Evolutionary conservation across 129 eudicot genomes (phyloP), one percentile per base, ranked within the genome.

Genomic region (Helianthus tuberosus): DNA sequence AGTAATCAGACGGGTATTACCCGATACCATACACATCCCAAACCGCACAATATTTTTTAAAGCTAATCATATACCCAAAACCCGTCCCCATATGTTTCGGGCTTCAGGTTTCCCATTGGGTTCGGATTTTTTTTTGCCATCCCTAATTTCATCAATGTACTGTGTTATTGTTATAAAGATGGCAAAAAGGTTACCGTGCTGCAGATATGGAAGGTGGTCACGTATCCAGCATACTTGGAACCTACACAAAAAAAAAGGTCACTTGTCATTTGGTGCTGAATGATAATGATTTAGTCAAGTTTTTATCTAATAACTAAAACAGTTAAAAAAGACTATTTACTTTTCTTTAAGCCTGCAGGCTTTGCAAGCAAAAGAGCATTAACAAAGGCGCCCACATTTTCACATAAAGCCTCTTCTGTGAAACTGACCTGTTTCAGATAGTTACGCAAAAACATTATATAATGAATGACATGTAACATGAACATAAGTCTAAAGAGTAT

Each of bases 161-260:
- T 11, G 23, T 25, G 17, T 17, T 23, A 46, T 2, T 10, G 71
- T 2, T 10, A 25, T 6, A 47, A 20, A 66, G 58, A 11, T 23
- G 47, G 41, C 32, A 46, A 41, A 39, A 39, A 38, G 55, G 76
- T 82, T 81, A 92, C 98, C 86, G 98, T 77, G 89, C 98, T 92
- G 85, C 96, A 92, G 57, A 92, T 75, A 79, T 92, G 92, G 75
- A 92, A 89, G 41, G 96, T 77, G 74, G 77, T 87, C 32, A 92
- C 96, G 63, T 89, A 92, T 7, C 98, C 98, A 80, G 94, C 98
- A 74, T 85, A 92, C 77, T 92, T 92, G 50, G 98, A 92, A 84
- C 94, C 98, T 92, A 88, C 85, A 58, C 47, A 47, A 68, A 41
- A 3, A n/a, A 2, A 32, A 17, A n/a, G 29, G 54, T n/a, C 54